Conservation (phyloP, 345 rosid species). For the Brassica nigra region DNA sequence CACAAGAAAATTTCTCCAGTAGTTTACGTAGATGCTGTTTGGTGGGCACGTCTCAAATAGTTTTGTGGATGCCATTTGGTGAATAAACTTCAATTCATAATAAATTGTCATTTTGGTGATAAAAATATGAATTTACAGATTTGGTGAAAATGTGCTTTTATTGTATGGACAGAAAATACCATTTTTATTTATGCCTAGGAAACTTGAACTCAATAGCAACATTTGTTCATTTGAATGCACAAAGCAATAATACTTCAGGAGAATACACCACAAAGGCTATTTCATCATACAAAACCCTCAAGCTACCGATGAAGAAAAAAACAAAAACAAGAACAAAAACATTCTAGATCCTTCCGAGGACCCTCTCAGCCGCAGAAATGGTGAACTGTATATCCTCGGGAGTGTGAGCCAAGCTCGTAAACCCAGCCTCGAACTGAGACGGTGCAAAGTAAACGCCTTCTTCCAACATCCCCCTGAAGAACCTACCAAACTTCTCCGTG, state of each 20-base stretch:
- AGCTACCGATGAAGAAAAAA: background rate
- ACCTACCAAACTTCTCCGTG: constrained; percentile 69
- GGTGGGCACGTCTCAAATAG: too few species aligned
- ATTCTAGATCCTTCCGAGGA: constrained; percentile 59
- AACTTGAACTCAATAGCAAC: background rate
- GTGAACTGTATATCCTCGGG: constrained; percentile 72
- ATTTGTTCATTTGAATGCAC: background rate
- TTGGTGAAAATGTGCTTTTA: too few species aligned
- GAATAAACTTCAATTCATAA: too few species aligned
- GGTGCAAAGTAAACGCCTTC: constrained; percentile 98
- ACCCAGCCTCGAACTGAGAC: constrained; percentile 97
- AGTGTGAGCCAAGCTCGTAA: constrained; percentile 90
- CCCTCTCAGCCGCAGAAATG: constrained; percentile 78
- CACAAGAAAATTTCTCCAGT: too few species aligned
- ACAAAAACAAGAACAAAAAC: background rate
- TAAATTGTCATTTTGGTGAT: too few species aligned
- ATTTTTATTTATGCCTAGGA: background rate
- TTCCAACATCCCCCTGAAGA: constrained; percentile 78
- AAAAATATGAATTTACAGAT: too few species aligned
- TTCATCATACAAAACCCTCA: constrained; percentile 19
- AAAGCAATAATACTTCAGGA: background rate
- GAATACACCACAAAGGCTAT: background rate
- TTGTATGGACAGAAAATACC: too few species aligned
- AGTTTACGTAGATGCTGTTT: too few species aligned
- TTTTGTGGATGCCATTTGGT: too few species aligned